These are phyloP conservation scores for Suillus weaverae DNA, from an alignment of 768 basidiomycete species.

Conservation along the genomic window DNA sequence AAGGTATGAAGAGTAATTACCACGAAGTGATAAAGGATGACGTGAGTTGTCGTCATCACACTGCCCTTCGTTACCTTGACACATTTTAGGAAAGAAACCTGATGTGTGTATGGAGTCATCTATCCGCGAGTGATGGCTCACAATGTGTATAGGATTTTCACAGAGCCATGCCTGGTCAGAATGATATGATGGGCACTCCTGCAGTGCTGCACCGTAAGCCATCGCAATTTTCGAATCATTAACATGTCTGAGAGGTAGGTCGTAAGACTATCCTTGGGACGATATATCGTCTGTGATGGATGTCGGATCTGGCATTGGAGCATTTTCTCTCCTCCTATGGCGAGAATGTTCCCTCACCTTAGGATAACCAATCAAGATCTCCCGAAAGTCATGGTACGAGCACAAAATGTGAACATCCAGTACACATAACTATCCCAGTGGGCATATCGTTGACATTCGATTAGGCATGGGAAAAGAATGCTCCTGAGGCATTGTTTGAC, in stretches of 20 bases:
- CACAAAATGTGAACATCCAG: conserved; percentile 17
- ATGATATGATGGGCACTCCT: conserved; percentile 23
- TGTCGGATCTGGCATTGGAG: conserved; percentile 30
- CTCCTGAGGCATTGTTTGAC: conserved; percentile 19
- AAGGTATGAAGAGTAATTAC: conserved; percentile 16
- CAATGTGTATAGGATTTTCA: conserved; percentile 21
- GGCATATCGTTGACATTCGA: not conserved
- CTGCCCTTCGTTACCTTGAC: not conserved
- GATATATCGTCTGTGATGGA: conserved; percentile 27
- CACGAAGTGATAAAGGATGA: conserved; percentile 26
- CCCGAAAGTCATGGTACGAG: conserved; percentile 25
- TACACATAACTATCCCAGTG: not conserved
- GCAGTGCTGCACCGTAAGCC: conserved; percentile 25
- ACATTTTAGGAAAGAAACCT: conserved; percentile 13
- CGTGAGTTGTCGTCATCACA: conserved; percentile 14
- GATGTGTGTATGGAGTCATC: conserved; percentile 10
- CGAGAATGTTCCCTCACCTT: conserved; percentile 27
- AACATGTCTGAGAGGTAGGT: not conserved
- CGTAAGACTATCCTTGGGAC: conserved; percentile 27
- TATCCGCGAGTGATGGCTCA: not conserved
- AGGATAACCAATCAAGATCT: conserved; percentile 30
- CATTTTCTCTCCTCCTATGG: conserved; percentile 30
- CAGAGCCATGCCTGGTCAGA: conserved; percentile 23
- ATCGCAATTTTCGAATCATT: not conserved
- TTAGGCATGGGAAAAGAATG: conserved; percentile 16